These are phyloP conservation scores for Tricholoma bakamatsutake DNA, from an alignment of 768 basidiomycete species.

Conservation along the genomic window DNA sequence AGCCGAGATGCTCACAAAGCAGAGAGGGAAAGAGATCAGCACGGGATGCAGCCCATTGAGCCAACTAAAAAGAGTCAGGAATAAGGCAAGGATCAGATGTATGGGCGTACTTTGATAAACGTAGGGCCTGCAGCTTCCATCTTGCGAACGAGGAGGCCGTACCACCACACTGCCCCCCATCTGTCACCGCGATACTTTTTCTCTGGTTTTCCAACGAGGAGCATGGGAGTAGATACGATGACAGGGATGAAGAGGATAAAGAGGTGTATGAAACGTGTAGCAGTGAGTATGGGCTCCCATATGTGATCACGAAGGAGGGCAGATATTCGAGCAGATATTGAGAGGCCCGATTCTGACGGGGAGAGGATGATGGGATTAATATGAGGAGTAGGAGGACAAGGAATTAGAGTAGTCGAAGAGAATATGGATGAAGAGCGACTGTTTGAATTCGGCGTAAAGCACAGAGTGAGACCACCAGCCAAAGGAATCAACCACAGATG, in stretches of 20 bases:
- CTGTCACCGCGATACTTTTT: conserved; percentile 60
- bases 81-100: background rate
- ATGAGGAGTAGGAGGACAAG: conserved; percentile 24
- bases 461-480: conserved; percentile 49
- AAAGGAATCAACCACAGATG: conserved; percentile 53
- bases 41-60: conserved; percentile 97
- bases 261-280: conserved; percentile 77
- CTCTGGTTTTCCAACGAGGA: conserved; percentile 60
- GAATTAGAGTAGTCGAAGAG: conserved; percentile 41
- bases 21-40: conserved; percentile 87
- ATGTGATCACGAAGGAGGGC: conserved; percentile 50
- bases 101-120: conserved; percentile 82
- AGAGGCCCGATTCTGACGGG: conserved; percentile 55
- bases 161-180: conserved; percentile 98
- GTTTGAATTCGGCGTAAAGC: conserved; percentile 36
- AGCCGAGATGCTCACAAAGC: conserved; percentile 80
- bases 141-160: conserved; percentile 74
- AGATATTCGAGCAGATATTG: conserved; percentile 38
- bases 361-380: conserved; percentile 47
- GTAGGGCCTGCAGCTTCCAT: conserved; percentile 97
- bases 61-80: conserved; percentile 47
- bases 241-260: conserved; percentile 85
- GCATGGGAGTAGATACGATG: conserved; percentile 76
- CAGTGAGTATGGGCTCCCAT: conserved; percentile 83
- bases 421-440: conserved; percentile 43